These are phyloP conservation scores for Galeopsis tetrahit DNA, from an alignment of 257 asterid species.

Conservation along the genomic window DNA sequence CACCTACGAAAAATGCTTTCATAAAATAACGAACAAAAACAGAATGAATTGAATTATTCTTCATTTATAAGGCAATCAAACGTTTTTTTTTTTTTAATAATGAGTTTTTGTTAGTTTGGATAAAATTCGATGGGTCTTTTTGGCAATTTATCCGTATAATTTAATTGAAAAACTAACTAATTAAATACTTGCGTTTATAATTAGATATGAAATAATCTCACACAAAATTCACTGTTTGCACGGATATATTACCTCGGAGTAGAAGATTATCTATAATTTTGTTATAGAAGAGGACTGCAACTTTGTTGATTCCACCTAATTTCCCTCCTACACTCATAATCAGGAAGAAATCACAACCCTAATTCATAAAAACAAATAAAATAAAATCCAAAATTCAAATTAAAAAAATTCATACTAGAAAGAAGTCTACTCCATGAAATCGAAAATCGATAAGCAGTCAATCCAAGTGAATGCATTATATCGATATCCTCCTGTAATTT, in stretches of 20 bases:
- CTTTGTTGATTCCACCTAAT: conserved; percentile 56
- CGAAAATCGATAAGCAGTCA: conserved; percentile 72
- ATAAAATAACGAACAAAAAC: not conserved
- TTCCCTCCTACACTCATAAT: conserved; percentile 55
- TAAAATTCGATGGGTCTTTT: not conserved
- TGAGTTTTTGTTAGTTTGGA: not conserved
- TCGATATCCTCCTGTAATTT: conserved; percentile 75
- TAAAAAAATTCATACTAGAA: conserved; percentile 57
- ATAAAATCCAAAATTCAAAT: conserved; percentile 9
- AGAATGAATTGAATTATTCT: too few species aligned
- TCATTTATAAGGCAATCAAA: not conserved
- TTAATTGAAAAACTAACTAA: not conserved
- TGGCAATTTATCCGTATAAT: too few species aligned
- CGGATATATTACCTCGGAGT: conserved; percentile 44
- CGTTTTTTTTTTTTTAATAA: too few species aligned
- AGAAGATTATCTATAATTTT: conserved; percentile 55
- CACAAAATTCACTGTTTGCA: too few species aligned
- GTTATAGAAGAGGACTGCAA: conserved; percentile 56
- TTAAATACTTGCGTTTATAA: too few species aligned
- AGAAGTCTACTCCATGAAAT: conserved; percentile 90
- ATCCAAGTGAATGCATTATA: conserved; percentile 64
- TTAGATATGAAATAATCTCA: too few species aligned
- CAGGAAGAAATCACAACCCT: conserved; percentile 19
- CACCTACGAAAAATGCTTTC: too few species aligned
- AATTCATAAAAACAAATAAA: not conserved